phyloP scores from a whole-genome alignment of 1,284 basidiomycete species.

The Afroboletus lepidellus region DNA sequence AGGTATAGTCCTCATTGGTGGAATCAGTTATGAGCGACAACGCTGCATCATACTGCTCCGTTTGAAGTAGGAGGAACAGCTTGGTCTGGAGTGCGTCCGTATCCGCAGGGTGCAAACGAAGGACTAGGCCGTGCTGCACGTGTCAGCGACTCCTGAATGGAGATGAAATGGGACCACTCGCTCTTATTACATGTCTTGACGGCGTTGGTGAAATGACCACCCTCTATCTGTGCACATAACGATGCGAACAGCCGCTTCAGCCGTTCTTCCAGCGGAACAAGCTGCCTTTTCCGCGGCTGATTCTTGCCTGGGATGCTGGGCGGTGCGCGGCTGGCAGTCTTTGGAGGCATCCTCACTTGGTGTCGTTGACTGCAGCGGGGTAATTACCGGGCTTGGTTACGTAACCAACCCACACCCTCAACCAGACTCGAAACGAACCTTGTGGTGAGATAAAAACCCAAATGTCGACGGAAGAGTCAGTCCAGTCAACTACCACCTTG shows the following conservation, averaged over 20 bases:
- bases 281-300: conserved; percentile 53
- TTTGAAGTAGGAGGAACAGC: conserved; percentile 80
- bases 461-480: conserved; percentile 58
- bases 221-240: conserved; percentile 81
- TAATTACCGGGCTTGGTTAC: conserved; percentile 26
- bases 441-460: conserved; percentile 27
- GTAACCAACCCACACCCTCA: conserved; percentile 13
- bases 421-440: not conserved
- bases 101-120: conserved; percentile 66
- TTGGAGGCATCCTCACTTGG: conserved; percentile 24
- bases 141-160: conserved; percentile 26
- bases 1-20: conserved; percentile 37
- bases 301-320: conserved; percentile 10
- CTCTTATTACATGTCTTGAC: conserved; percentile 89
- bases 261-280: conserved; percentile 55
- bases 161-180: conserved; percentile 40
- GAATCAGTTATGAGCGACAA: conserved; percentile 48
- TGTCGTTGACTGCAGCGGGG: conserved; percentile 8
- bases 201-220: conserved; percentile 76
- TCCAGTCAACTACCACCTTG: conserved; percentile 6
- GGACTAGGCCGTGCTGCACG: conserved; percentile 46
- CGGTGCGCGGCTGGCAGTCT: conserved; percentile 8
- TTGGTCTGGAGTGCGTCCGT: conserved; percentile 75
- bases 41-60: conserved; percentile 70
- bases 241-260: conserved; percentile 74